phyloP scores from a whole-genome alignment of 139 green algal species.

The Chlamydomonas sp. region DNA sequence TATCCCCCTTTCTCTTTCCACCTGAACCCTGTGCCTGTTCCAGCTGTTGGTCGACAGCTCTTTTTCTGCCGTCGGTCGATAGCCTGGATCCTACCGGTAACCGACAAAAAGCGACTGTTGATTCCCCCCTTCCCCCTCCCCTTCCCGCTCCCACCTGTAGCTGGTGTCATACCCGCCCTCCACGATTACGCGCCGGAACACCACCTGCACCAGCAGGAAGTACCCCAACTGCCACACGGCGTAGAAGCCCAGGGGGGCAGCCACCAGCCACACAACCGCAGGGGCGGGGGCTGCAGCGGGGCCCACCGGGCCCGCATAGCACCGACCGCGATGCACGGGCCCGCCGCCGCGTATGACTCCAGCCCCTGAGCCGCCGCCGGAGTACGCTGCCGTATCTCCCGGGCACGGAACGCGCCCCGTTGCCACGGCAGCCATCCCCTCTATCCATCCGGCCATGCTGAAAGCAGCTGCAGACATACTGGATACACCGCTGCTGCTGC shows the following conservation, averaged over 20 bases:
- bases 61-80: neutral
- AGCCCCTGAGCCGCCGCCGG: neutral
- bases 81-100: neutral
- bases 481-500: no score
- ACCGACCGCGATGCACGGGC: neutral
- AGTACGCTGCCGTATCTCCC: neutral
- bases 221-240: conserved; percentile 71
- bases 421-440: neutral
- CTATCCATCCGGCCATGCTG: neutral
- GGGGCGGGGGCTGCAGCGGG: neutral
- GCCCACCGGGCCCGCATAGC: neutral
- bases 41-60: neutral
- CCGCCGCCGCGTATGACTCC: neutral
- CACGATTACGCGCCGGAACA: conserved; percentile 53
- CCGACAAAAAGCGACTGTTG: neutral
- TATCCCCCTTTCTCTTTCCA: neutral
- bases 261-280: conserved; percentile 54
- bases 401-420: neutral
- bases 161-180: conserved; percentile 61
- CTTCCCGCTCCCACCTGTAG: conserved; percentile 61
- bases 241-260: conserved; percentile 69
- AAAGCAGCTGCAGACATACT: neutral
- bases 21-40: no score
- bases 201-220: conserved; percentile 73
- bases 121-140: conserved; percentile 51